phyloP scores from a whole-genome alignment of 495 filamentous ascomycete genomes.

The Tuber magnatum region DNA sequence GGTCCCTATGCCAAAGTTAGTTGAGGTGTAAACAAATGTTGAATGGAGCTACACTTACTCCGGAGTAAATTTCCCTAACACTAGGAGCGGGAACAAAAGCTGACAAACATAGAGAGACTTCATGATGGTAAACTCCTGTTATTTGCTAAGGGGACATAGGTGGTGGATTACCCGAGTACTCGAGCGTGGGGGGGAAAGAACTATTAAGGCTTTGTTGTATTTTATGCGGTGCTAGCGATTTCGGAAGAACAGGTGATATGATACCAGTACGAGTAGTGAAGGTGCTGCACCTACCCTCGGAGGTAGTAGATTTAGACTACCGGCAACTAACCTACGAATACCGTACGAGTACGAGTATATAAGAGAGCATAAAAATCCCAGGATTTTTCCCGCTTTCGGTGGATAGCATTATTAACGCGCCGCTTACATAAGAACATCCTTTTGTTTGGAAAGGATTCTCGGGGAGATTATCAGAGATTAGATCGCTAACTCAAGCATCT shows the following conservation, averaged over 20 bases:
- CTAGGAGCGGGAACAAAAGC: not conserved
- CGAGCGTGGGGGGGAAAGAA: too few species aligned
- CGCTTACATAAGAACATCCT: not conserved
- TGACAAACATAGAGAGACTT: not conserved
- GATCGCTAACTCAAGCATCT: not conserved
- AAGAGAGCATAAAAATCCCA: not conserved
- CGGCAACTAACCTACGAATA: too few species aligned
- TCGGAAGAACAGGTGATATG: not conserved
- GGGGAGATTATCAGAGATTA: not conserved
- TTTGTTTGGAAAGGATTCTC: not conserved
- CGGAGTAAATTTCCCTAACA: constrained; percentile 26
- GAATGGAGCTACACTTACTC: constrained; percentile 15
- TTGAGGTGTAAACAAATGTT: not conserved
- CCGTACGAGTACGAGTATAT: too few species aligned
- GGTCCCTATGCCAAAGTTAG: constrained; percentile 34
- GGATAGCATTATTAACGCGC: not conserved
- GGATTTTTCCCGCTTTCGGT: not conserved
- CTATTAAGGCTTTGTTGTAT: not conserved
- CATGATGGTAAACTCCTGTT: not conserved
- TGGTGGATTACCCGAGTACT: not conserved
- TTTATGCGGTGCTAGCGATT: not conserved
- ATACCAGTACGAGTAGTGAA: not conserved
- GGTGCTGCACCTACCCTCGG: not conserved
- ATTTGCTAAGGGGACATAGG: not conserved
- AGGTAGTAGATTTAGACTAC: not conserved